Base-by-base conservation (phyloP, 495 filamentous ascomycete species). In the Terfezia boudieri region DNA sequence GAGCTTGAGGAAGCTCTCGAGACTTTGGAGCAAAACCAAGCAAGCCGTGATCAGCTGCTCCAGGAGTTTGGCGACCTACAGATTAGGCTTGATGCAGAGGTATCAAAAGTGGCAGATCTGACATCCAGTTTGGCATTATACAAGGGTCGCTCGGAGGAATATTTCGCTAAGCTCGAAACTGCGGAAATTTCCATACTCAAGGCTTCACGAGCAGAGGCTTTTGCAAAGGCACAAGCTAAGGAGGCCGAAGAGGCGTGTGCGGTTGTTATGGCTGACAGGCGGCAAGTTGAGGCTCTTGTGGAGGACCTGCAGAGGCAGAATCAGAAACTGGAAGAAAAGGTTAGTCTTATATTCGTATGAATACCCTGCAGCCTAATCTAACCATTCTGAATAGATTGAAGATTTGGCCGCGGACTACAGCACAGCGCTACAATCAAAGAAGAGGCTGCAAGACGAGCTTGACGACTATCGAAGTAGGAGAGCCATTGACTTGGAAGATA, bases 161-260 rank as follows among this genome's bases (percentile, higher is more conserved):
- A 98, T 61, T 98, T 95, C 70, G 85, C 76, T 72, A 95, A 94
- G 68, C 81, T 98, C 16, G 90, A 98, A 65, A 88, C 95, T 65
- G 90, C 90, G 14, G 90, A 98, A 64, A 89, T 96, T 58, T 80
- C 87, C 9, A 86, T 96, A 20, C 75, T 98, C 56, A 95, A 94
- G 67, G 89, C 90, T 49, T 79, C 76, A 51, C 75, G 89, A 8
- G 88, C 92, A 0, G 90, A 96, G 67, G 84, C 93, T 62, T 94
- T 94, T 64, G 88, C 90, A 49, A 92, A 86, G 67, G 70, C 82
- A 17, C 89, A 94, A 60, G 79, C 83, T 11, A 78, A 76, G 55
- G 90, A 98, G 67, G 84, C 86, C 0, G 92, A 96, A 58, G 89
- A 96, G 49, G 84, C 80, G 10, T 94, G 80, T 56, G 86, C 87